Evolutionary conservation across 805 yeast species (phyloP), one percentile per base, ranked within the genome.

Genomic region (Candida rishiriensis): DNA sequence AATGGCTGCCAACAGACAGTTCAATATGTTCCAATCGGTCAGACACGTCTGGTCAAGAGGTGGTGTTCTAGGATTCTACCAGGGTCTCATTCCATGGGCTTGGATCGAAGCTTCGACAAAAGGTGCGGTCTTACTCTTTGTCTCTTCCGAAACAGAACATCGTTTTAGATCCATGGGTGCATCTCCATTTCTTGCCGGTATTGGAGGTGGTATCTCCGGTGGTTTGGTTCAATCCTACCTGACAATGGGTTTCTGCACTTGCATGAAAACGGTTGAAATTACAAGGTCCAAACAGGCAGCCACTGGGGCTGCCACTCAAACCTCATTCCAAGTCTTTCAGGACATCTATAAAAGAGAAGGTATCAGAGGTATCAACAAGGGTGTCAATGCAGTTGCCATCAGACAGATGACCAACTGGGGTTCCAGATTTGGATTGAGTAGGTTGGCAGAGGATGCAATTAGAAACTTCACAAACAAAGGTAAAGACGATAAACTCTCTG

Each of bases 391-490:
- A 9, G 97, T 91, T 47, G 98, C 98, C n/a, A 84, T 91, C 54
- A 84, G 99, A 71, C 99, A 93, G 66, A 85, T 88, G 87, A 91
- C 98, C 54, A 93, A 93, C 69, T 93, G 99, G 99, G 99, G 99
- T 41, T 88, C 97, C 15, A 79, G 99, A 63, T 91, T 90, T 59
- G 99, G 98, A 31, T 75, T 93, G 34, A 77, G 96, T 3, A 79
- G 99, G 63, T 76, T 90, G 59, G 95, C 96, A 29, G 99, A 93
- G 72, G 91, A 87, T 55, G 72, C 69, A 3, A 88, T 93, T 58
- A 81, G 87, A 61, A 73, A 70, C 38, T 40, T 74, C 12, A 77
- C 82, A 17, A 85, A 87, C 66, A 66, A 70, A 15, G 60, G 65
- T 12, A 70, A 72, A 40, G 82, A 79, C 46, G 78, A 76, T 21